These are phyloP conservation scores for Fagopyrum homotropicum DNA, from an alignment of 148 eudicot species.

Conservation along the genomic window DNA sequence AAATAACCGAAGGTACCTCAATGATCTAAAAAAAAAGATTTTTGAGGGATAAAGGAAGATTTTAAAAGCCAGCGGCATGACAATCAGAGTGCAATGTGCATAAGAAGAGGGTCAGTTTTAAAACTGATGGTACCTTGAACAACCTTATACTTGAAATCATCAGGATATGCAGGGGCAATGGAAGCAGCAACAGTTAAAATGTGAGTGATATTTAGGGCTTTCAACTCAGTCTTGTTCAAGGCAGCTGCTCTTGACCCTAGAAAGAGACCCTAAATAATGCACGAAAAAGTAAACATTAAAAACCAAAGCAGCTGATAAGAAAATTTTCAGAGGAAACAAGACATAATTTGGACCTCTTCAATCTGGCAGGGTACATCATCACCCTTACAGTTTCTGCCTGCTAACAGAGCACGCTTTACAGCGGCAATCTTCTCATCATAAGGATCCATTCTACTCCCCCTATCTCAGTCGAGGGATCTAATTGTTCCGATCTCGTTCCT, in stretches of 20 bases:
- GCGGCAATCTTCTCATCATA: conserved; percentile 9
- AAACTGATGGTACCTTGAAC: conserved; percentile 38
- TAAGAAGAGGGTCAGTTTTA: not conserved
- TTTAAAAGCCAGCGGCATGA: not conserved
- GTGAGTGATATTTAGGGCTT: conserved; percentile 69
- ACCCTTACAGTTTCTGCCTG: conserved; percentile 16
- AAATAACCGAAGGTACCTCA: not conserved
- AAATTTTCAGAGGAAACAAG: not conserved
- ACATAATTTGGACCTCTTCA: conserved; percentile 48
- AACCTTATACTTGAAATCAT: conserved; percentile 58
- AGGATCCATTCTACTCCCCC: conserved; percentile 5
- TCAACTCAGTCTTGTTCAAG: conserved; percentile 50
- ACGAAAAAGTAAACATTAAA: not conserved
- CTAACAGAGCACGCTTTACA: not conserved
- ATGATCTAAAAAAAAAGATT: not conserved
- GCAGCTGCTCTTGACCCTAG: conserved; percentile 89
- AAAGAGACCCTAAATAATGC: conserved; percentile 45
- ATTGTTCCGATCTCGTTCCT: not conserved
- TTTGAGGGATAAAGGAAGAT: not conserved
- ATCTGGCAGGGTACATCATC: conserved; percentile 69
- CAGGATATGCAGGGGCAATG: conserved; percentile 43
- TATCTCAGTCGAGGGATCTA: not conserved
- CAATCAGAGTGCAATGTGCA: not conserved
- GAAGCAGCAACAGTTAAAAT: conserved; percentile 60
- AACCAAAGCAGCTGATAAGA: no score